Conservation (phyloP, 305 asterid genomes). For the Fraxinus albicans region DNA sequence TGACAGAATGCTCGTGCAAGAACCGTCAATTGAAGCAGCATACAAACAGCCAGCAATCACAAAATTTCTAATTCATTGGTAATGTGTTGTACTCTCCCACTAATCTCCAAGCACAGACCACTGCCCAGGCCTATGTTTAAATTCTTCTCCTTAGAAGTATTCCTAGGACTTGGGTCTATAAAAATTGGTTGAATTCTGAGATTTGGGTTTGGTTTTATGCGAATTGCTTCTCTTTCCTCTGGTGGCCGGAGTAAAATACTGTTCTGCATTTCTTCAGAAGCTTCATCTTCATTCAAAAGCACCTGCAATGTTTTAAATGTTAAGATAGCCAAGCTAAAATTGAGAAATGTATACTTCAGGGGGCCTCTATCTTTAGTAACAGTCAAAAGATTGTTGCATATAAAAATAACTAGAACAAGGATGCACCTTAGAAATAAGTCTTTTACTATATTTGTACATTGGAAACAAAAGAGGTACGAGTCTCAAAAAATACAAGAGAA, state of each 20-base stretch:
- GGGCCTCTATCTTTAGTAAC: not conserved
- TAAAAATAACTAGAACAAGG: not conserved
- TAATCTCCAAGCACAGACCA: slow-evolving; percentile 84
- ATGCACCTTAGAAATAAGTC: not conserved
- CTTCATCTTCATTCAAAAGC: slow-evolving; percentile 80
- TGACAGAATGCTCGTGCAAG: not conserved
- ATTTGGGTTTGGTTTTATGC: slow-evolving; percentile 76
- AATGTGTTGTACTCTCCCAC: slow-evolving; percentile 87
- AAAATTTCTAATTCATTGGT: slow-evolving; percentile 39
- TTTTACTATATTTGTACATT: not conserved
- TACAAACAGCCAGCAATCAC: slow-evolving; percentile 21
- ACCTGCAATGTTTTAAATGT: slow-evolving; percentile 49
- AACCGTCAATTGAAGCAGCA: not conserved
- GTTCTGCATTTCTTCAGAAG: slow-evolving; percentile 58
- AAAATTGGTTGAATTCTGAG: slow-evolving; percentile 77
- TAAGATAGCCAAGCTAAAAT: not conserved
- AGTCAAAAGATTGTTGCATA: not conserved
- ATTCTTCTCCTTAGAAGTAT: slow-evolving; percentile 40
- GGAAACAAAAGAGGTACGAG: not conserved
- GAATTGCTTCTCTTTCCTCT: slow-evolving; percentile 55
- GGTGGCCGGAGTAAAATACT: slow-evolving; percentile 61
- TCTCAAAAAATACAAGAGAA: not conserved
- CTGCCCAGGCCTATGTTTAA: slow-evolving; percentile 34
- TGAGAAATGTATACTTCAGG: not conserved
- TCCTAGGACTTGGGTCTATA: slow-evolving; percentile 71